Percentiles rank a stretch among this genome's conserved stretches.
Conservation (phyloP, 208 protist species). For the Leishmania major region DNA sequence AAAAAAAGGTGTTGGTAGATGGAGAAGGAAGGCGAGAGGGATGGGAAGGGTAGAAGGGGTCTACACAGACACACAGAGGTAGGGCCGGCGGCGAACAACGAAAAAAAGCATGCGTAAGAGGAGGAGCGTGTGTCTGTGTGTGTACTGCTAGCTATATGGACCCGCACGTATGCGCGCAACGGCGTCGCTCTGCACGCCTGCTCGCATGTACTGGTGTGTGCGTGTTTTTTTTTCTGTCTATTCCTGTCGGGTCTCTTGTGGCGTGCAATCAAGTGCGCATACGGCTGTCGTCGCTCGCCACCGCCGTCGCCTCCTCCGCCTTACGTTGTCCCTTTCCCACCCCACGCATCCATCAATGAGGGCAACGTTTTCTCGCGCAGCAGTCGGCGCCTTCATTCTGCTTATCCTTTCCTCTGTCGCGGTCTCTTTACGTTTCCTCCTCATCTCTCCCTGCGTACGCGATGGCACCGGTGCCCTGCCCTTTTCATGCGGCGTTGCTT, state of each 20-base stretch:
- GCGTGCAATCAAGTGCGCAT: neutral
- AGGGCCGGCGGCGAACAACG: neutral
- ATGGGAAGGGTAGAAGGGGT: neutral
- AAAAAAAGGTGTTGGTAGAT: neutral
- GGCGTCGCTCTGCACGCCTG: neutral
- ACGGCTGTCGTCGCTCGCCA: neutral
- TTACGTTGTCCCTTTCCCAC: neutral
- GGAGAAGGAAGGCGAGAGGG: neutral
- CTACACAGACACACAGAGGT: neutral
- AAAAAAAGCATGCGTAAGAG: neutral
- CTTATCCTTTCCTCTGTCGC: no score
- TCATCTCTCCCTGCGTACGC: neutral
- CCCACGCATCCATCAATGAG: neutral
- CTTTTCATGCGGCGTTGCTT: neutral
- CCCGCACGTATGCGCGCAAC: neutral
- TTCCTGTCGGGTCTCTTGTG: neutral
- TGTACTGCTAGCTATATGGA: no score
- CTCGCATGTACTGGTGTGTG: neutral
- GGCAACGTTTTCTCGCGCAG: neutral
- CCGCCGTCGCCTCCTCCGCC: neutral
- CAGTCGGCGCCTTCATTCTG: neutral
- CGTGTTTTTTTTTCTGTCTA: neutral
- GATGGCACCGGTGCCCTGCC: neutral
- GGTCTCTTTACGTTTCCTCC: neutral
- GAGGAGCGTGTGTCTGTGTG: neutral